Base-by-base conservation (phyloP, 305 asterid genomes). In the Fraxinus latifolia region DNA sequence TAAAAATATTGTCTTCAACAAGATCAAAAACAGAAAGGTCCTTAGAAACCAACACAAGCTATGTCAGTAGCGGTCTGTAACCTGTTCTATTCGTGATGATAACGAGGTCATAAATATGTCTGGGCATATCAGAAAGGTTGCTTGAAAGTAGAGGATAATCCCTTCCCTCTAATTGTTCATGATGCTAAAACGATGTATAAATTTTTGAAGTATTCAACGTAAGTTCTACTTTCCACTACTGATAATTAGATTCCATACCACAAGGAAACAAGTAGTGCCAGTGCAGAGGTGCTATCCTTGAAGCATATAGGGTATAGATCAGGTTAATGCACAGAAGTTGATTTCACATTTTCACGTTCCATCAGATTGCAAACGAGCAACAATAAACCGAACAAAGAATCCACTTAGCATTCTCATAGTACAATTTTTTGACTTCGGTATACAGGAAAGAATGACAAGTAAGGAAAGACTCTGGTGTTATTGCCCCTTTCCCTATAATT, bases 111-210 rank as follows among this genome's bases (percentile, higher is more conserved):
- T 34, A 65, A 65, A 65, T 34, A 65, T 65, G 73, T 65, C 34
- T 27, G 39, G 42, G 23, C 1, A 11, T 14, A 31, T 70, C 23
- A 31, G 42, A 31, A 68, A 70, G 53, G 77, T 62, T 60, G 31
- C n/a, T 76, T 74, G 67, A 60, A 80, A 36, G 15, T 21, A 29
- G 79, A 74, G 70, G 27, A 42, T 2, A 76, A 67, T 75, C 53
- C 74, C 33, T 68, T 81, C 74, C 17, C 78, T 78, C 79, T 74
- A 7, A 70, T 78, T 39, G 72, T 32, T 32, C 79, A 53, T 62
- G 73, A 39, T 76, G 31, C 71, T 25, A 50, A 78, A 67, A 25
- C 14, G 14, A 70, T 5, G 83, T 58, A 76, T 68, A 75, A 31
- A 23, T 17, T 73, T 37, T 50, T 29, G 9, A 53, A 29, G 60